These are phyloP conservation scores for Lindgomyces ingoldianus DNA, from an alignment of 495 filamentous ascomycete genomes.

Conservation along the genomic window DNA sequence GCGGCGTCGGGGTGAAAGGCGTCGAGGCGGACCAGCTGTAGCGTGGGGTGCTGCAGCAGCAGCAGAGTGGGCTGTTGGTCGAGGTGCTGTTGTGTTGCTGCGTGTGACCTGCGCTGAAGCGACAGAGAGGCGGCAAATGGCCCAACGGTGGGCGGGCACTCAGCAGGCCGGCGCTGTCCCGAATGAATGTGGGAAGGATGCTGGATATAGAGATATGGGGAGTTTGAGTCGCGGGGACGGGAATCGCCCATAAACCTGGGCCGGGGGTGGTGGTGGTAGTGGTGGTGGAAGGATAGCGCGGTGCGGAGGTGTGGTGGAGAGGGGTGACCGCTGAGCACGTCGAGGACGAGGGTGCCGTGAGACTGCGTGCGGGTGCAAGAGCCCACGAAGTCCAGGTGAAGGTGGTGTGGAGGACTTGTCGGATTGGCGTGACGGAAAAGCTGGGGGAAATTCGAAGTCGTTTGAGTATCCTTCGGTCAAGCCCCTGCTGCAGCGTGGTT, in stretches of 20 bases:
- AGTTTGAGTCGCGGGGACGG: neutral
- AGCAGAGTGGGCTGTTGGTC: neutral
- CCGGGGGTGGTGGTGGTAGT: neutral
- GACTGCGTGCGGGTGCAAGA: neutral
- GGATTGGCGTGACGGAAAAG: neutral
- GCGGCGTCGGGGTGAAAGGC: conserved; percentile 6
- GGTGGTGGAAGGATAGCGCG: conserved; percentile 13
- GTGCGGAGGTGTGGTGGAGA: conserved; percentile 11
- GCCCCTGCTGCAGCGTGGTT: conserved; percentile 1
- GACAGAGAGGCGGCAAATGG: conserved; percentile 20
- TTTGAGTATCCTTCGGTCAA: neutral
- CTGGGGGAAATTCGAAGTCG: conserved; percentile 18
- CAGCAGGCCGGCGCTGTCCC: conserved; percentile 3
- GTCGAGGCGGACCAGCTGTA: conserved; percentile 21
- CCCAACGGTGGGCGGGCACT: neutral
- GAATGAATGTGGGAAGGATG: conserved; percentile 28
- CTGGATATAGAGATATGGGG: conserved; percentile 20
- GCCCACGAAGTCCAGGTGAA: neutral
- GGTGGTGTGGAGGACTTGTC: neutral
- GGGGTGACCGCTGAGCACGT: conserved; percentile 17
- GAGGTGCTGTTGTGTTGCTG: conserved; percentile 3
- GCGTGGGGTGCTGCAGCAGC: conserved; percentile 24
- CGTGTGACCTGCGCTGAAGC: conserved; percentile 11
- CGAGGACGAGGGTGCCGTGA: neutral
- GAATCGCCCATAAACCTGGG: conserved; percentile 33